A percentile compares a stretch with the other conserved stretches of the same genome.
Evolutionary conservation across 2,329 filamentous ascomycete species (phyloP).

Genomic region (Sporothrix inflata): DNA sequence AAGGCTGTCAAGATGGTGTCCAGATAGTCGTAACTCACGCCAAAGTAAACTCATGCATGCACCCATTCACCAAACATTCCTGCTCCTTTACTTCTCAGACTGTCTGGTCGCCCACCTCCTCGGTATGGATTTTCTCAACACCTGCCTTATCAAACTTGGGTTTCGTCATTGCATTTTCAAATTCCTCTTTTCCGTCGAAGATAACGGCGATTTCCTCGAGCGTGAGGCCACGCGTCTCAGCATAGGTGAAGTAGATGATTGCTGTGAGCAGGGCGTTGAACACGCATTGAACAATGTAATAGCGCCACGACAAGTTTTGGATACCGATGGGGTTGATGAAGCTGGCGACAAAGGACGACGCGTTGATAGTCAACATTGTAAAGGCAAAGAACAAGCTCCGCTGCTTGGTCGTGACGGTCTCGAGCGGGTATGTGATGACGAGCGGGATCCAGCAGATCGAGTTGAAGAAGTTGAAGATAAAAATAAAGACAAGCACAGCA

Average conservation of each 20-base stretch:
- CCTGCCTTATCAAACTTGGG: neutral
- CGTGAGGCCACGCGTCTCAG: neutral
- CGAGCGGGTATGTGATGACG: neutral
- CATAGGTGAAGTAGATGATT: neutral
- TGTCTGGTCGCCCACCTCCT: too few species aligned
- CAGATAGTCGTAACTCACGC: too few species aligned
- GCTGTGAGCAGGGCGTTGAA: neutral
- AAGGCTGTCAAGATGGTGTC: too few species aligned
- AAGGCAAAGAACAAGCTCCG: neutral
- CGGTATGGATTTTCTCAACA: neutral
- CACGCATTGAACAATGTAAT: neutral
- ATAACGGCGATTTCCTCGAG: neutral
- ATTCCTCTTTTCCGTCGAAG: neutral
- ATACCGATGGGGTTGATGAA: neutral
- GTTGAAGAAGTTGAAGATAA: neutral
- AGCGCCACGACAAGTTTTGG: neutral
- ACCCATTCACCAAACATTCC: too few species aligned
- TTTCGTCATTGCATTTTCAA: neutral
- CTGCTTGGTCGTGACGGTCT: neutral
- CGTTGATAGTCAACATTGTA: neutral
- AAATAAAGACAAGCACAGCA: neutral
- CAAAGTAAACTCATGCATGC: too few species aligned
- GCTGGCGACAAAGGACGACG: neutral
- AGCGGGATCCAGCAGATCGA: neutral
- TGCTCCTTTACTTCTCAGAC: too few species aligned